These are phyloP conservation scores for Zygosaccharomyces gambellarensis DNA, from an alignment of 805 yeast genomes.

Conservation along the genomic window DNA sequence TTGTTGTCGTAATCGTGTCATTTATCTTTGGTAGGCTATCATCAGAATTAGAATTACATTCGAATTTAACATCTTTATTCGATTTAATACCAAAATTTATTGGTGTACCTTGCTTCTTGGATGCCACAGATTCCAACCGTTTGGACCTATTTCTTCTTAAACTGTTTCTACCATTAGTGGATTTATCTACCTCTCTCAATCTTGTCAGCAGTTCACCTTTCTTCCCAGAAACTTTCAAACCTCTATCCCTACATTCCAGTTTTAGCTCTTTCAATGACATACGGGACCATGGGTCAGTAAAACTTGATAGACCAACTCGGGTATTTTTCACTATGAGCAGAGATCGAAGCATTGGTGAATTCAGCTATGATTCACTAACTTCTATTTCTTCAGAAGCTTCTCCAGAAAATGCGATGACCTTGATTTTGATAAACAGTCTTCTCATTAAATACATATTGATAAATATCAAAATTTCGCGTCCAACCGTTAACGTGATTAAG, in stretches of 20 bases:
- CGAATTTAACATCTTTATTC: background rate
- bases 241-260: conserved; percentile 54
- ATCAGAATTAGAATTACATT: too few species aligned
- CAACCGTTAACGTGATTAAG: background rate
- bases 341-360: conserved; percentile 5
- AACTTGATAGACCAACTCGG: background rate
- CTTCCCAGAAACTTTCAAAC: conserved; percentile 56
- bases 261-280: conserved; percentile 54
- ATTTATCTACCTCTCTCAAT: background rate
- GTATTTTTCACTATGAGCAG: background rate
- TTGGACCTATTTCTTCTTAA: background rate
- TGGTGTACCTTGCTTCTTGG: too few species aligned
- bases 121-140: too few species aligned
- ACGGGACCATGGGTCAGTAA: conserved; percentile 10
- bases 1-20: too few species aligned
- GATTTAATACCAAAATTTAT: too few species aligned
- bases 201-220: conserved; percentile 51
- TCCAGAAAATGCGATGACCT: background rate
- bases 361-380: background rate
- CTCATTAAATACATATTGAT: background rate
- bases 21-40: too few species aligned
- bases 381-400: conserved; percentile 1
- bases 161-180: background rate
- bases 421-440: background rate
- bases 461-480: conserved; percentile 4